phyloP scores from a whole-genome alignment of 495 filamentous ascomycete species.

The Xylaria cubensis region DNA sequence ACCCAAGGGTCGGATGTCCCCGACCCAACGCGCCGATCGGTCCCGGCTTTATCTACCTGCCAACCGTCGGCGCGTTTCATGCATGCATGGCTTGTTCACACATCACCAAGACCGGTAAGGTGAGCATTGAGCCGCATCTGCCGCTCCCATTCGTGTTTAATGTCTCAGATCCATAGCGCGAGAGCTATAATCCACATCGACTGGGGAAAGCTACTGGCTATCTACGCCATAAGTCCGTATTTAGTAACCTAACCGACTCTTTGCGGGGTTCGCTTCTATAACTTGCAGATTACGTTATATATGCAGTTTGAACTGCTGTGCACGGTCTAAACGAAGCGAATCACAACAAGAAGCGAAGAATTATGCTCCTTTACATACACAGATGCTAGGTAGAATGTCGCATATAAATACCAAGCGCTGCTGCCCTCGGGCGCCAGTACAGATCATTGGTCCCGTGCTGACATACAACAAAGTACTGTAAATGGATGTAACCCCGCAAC shows the following conservation, averaged over 20 bases:
- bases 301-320: background rate
- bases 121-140: slow-evolving; percentile 20
- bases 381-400: background rate
- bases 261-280: slow-evolving; percentile 6
- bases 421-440: background rate
- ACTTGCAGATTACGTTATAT: background rate
- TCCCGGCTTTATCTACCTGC: background rate
- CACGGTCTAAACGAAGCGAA: background rate
- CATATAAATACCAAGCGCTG: background rate
- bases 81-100: slow-evolving; percentile 9
- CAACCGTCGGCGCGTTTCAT: background rate
- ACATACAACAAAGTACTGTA: background rate
- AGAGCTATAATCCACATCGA: background rate
- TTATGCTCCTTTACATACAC: background rate
- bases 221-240: background rate
- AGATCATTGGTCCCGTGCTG: background rate
- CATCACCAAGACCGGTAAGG: background rate
- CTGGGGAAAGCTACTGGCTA: background rate
- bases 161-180: slow-evolving; percentile 2
- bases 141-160: background rate
- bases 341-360: background rate
- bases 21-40: background rate
- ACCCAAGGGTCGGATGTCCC: background rate
- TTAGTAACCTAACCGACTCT: background rate
- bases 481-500: background rate